These are phyloP conservation scores for Lenzites betulinus DNA, from an alignment of 768 basidiomycete genomes.

Conservation along the genomic window DNA sequence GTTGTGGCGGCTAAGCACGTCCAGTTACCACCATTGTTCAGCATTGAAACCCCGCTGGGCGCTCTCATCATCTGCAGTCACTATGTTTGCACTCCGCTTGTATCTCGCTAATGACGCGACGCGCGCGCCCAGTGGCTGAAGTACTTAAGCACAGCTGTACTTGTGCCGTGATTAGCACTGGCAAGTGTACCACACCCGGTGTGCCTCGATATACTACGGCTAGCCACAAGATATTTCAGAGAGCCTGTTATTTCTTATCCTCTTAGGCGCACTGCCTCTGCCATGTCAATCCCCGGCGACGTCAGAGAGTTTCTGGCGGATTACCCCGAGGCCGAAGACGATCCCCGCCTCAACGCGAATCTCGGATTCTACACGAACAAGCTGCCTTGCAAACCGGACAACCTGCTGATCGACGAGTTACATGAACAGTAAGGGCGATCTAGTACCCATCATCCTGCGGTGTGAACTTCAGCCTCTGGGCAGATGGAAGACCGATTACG, in stretches of 20 bases:
- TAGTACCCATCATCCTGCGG: too few species aligned
- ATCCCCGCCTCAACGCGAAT: conserved; percentile 47
- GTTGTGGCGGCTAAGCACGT: conserved; percentile 16
- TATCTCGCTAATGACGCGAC: background rate
- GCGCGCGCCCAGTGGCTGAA: too few species aligned
- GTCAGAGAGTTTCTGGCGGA: conserved; percentile 57
- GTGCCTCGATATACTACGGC: background rate
- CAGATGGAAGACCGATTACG: conserved; percentile 69
- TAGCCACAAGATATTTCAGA: background rate
- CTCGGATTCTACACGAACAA: conserved; percentile 62
- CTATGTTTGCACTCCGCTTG: background rate
- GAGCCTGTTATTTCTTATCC: background rate
- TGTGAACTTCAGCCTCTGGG: too few species aligned
- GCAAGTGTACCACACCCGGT: conserved; percentile 3
- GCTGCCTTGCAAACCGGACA: conserved; percentile 60
- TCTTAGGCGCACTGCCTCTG: background rate
- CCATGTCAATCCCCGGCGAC: conserved; percentile 46
- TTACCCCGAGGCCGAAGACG: conserved; percentile 50
- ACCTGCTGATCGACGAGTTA: conserved; percentile 61
- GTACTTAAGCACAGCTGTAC: too few species aligned
- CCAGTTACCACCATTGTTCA: background rate
- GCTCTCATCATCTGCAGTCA: background rate
- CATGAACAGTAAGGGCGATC: conserved; percentile 50
- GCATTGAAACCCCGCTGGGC: background rate
- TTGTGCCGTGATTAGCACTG: too few species aligned